A percentile compares a stretch with the other conserved stretches of the same genome.
These are phyloP conservation scores for Candida yuanshanica DNA, from an alignment of 805 yeast genomes.

Conservation along the genomic window DNA sequence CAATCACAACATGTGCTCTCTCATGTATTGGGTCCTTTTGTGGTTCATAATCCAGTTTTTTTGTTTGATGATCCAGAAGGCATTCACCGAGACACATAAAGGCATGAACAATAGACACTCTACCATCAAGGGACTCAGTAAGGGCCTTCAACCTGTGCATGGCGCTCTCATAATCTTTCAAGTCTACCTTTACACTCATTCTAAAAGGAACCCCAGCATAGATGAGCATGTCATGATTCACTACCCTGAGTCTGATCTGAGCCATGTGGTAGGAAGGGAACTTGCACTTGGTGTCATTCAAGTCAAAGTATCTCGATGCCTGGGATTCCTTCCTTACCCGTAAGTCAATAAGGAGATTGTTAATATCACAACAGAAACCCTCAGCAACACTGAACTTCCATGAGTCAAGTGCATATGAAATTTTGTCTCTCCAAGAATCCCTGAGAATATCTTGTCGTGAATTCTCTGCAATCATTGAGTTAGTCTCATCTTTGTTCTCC, in stretches of 20 bases:
- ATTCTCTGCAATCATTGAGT: conserved; percentile 3
- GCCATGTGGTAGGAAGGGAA: conserved; percentile 62
- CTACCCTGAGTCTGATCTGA: conserved; percentile 57
- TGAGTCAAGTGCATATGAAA: conserved; percentile 59
- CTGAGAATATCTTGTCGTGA: conserved; percentile 1
- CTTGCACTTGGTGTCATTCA: conserved; percentile 42
- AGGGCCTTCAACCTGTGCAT: conserved; percentile 32
- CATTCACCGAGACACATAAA: conserved; percentile 50
- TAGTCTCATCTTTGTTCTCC: conserved; percentile 48
- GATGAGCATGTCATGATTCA: conserved; percentile 67
- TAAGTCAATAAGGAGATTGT: conserved; percentile 1
- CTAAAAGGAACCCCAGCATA: conserved; percentile 72
- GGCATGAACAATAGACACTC: conserved; percentile 50
- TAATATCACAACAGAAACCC: conserved; percentile 6
- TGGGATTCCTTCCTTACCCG: conserved; percentile 6
- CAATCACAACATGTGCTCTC: conserved; percentile 23
- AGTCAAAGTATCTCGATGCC: conserved; percentile 24
- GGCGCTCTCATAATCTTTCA: conserved; percentile 39
- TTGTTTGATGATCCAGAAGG: conserved; percentile 37
- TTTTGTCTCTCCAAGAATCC: conserved; percentile 52
- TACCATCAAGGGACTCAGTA: conserved; percentile 34
- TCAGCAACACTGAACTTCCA: conserved; percentile 36
- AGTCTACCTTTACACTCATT: conserved; percentile 55
- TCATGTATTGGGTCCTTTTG: conserved; percentile 44
- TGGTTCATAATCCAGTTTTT: conserved; percentile 36